Percentiles rank a stretch among this genome's conserved stretches.
Conservation (phyloP, 176 grass and related monocot genomes). For the Carex scoparia region DNA sequence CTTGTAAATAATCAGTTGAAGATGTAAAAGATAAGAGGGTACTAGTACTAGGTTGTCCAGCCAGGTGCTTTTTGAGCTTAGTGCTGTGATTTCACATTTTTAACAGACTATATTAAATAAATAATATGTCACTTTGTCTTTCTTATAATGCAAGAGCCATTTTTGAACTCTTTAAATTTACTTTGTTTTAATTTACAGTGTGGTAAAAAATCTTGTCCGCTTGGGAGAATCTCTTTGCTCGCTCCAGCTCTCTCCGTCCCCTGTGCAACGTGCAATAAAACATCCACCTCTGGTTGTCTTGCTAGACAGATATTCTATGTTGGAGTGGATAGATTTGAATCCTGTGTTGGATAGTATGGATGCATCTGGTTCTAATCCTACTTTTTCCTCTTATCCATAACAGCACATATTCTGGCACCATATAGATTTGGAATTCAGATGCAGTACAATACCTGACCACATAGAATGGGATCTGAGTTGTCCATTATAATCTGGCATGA, state of each 20-base stretch:
- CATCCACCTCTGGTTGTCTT: too few relatives aligned
- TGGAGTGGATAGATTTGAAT: background rate
- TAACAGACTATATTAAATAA: background rate
- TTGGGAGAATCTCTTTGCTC: too few relatives aligned
- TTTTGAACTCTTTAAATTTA: background rate
- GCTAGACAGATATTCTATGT: background rate
- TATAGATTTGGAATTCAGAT: too few relatives aligned
- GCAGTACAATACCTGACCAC: too few relatives aligned
- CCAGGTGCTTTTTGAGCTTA: conserved; percentile 52
- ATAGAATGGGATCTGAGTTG: too few relatives aligned
- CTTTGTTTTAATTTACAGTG: background rate
- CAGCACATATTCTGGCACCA: background rate
- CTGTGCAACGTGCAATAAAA: too few relatives aligned
- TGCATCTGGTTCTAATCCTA: background rate
- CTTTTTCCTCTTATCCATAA: background rate
- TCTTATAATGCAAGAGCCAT: background rate
- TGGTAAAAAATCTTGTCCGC: too few relatives aligned
- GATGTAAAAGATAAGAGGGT: conserved; percentile 19
- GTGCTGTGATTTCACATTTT: conserved; percentile 36
- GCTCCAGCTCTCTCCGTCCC: too few relatives aligned
- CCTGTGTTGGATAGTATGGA: background rate
- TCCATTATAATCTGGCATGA: too few relatives aligned
- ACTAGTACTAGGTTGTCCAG: conserved; percentile 34
- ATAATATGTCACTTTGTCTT: background rate
- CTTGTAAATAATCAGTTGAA: conserved; percentile 47